A percentile compares a stretch with the other conserved stretches of the same genome.
Evolutionary conservation across 1,284 basidiomycete species (phyloP).

Genomic region (Xerocomus nothofagi): DNA sequence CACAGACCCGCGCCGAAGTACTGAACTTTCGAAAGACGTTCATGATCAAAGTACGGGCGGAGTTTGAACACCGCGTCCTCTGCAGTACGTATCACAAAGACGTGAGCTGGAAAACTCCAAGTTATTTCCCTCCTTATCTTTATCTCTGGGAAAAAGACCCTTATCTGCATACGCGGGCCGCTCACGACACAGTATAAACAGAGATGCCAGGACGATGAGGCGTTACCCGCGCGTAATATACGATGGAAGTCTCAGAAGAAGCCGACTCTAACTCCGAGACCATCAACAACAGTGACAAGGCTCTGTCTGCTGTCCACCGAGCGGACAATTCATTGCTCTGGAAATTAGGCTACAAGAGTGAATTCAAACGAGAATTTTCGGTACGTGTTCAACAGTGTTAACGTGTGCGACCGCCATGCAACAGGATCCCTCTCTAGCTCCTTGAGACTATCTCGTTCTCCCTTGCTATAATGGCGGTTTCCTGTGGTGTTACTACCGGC

Average conservation of each 20-base stretch:
- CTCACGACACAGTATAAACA: background rate
- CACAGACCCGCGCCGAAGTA: conserved; percentile 41
- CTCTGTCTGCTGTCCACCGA: conserved; percentile 8
- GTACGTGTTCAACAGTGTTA: conserved; percentile 34
- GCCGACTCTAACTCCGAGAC: background rate
- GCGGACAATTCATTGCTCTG: conserved; percentile 56
- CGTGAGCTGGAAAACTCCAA: too few species aligned
- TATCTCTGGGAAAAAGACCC: background rate
- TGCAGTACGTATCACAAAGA: too few species aligned
- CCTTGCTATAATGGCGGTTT: conserved; percentile 70
- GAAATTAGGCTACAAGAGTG: conserved; percentile 66
- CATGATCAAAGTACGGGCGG: conserved; percentile 26
- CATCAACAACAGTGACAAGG: conserved; percentile 3
- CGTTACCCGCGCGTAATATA: background rate
- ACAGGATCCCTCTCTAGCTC: conserved; percentile 34
- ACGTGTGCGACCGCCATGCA: background rate
- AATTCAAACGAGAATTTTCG: conserved; percentile 73
- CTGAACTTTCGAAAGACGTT: conserved; percentile 45
- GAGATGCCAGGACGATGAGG: background rate
- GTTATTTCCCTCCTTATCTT: conserved; percentile 1
- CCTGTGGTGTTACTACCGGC: conserved; percentile 63
- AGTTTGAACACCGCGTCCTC: conserved; percentile 9
- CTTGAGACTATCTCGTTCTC: conserved; percentile 66
- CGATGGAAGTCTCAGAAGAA: conserved; percentile 7
- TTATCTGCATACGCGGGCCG: background rate